A percentile compares a stretch with the other conserved stretches of the same genome.
Conservation (phyloP, 139 green algal genomes). For the Volvox reticuliferus region DNA sequence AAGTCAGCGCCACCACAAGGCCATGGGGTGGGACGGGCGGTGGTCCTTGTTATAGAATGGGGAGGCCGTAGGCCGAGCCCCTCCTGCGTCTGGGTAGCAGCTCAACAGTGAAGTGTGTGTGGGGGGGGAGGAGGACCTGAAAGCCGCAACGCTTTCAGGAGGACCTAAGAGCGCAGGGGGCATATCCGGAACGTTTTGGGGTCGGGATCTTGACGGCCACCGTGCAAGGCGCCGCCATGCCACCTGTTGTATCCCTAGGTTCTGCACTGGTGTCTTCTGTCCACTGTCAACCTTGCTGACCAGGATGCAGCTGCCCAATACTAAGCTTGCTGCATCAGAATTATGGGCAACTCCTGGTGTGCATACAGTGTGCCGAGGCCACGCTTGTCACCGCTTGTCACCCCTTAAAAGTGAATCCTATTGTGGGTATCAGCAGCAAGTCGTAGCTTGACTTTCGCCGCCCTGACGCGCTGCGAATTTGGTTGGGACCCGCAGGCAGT, state of each 20-base stretch:
- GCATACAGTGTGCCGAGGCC: neutral
- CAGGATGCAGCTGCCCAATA: too few relatives aligned
- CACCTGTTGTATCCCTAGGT: too few relatives aligned
- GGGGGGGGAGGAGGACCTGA: neutral
- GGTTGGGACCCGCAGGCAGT: neutral
- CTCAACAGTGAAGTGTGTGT: too few relatives aligned
- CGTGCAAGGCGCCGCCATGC: too few relatives aligned
- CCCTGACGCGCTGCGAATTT: neutral
- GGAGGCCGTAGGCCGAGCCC: neutral
- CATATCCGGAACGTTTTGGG: neutral
- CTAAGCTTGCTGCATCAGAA: too few relatives aligned
- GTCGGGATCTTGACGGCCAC: too few relatives aligned
- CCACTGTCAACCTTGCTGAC: too few relatives aligned
- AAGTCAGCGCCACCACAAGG: neutral
- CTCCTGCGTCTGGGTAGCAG: neutral
- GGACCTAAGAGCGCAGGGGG: neutral
- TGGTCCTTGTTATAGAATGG: neutral
- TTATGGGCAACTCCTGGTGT: too few relatives aligned
- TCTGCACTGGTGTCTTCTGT: too few relatives aligned
- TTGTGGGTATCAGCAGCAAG: neutral
- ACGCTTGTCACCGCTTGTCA: neutral
- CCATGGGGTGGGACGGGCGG: neutral
- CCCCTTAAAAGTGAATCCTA: neutral
- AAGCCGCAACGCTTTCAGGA: neutral
- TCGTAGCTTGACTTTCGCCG: neutral